phyloP scores from a whole-genome alignment of 441 rosid genomes.

The Adansonia grandidieri region DNA sequence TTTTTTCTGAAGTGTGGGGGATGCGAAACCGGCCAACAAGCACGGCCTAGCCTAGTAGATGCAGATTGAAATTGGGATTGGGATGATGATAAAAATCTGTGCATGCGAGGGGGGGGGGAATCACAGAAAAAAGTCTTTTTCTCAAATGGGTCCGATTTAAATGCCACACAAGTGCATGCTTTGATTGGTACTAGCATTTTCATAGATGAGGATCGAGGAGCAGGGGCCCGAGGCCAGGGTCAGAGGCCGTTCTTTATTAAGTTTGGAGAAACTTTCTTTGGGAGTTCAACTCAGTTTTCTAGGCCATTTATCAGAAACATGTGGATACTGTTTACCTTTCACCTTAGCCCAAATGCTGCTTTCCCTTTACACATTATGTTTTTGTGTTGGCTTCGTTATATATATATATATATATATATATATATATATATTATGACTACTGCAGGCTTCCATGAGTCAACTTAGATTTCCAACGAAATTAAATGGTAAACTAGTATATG shows the following conservation, averaged over 20 bases:
- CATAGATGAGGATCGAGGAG: no score
- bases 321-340: slow-evolving; percentile 9
- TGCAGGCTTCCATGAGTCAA: no score
- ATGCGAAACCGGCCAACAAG: slow-evolving; percentile 17
- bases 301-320: neutral
- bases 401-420: no score
- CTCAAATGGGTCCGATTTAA: slow-evolving; percentile 26
- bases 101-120: neutral
- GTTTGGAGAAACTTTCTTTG: neutral
- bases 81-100: neutral
- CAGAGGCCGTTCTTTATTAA: no score
- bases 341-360: no score
- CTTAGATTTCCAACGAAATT: no score
- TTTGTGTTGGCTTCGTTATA: no score
- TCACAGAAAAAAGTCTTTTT: neutral
- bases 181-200: no score
- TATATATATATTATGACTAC: no score
- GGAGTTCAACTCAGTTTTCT: neutral
- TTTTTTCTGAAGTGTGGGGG: slow-evolving; percentile 26
- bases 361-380: no score
- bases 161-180: slow-evolving; percentile 51
- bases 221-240: no score
- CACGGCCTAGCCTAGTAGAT: slow-evolving; percentile 25
- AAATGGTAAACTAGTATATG: no score
- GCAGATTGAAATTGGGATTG: slow-evolving; percentile 15